Evolutionary conservation across 805 yeast species (phyloP), one percentile per base, ranked within the genome.

Genomic region (Kluyveromyces dobzhanskii): DNA sequence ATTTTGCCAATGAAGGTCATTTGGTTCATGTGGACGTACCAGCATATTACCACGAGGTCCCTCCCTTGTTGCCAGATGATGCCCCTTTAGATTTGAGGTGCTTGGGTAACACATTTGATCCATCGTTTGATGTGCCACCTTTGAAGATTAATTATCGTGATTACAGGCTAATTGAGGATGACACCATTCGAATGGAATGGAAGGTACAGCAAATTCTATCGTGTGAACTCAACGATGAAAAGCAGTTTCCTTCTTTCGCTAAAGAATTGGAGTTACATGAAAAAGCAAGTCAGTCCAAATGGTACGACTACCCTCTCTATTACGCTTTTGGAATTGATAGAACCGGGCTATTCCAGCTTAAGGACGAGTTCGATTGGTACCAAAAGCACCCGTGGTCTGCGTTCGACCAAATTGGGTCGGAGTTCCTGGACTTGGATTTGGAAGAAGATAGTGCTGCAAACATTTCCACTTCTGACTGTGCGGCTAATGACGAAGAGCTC

Each of bases 191-290:
- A 14, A 24, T 34, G 21, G 37, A 34, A 24, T 34, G 37, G 37
- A 34, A 34, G 9, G n/a, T 34, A 12, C 21, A n/a, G 17, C 37
- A 34, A 19, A 34, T 34, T 16, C 16, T 34, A 26, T 17, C 16
- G 9, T 14, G 21, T 24, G 37, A 34, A 24, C 17, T 30, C 14
- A 17, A 29, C 8, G 30, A 30, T 4, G 40, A 41, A 14, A 39
- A 39, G 4, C 38, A 25, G n/a, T 33, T 30, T 25, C 50, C 51
- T 11, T 36, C 35, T 2, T 57, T 55, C 37, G 48, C 51, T 3
- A 44, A 38, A 35, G 58, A 58, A 36, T 41, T 56, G 21, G 59
- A 58, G 32, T 48, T 43, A 31, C 40, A 46, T 17, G 58, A 56
- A 33, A 32, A 48, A 30, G 31, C 36, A 10, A 29, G 36, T 9